Percentiles rank a stretch among this genome's conserved stretches.
phyloP scores from a whole-genome alignment of 208 protist species.

The Crithidia fasciculata region DNA sequence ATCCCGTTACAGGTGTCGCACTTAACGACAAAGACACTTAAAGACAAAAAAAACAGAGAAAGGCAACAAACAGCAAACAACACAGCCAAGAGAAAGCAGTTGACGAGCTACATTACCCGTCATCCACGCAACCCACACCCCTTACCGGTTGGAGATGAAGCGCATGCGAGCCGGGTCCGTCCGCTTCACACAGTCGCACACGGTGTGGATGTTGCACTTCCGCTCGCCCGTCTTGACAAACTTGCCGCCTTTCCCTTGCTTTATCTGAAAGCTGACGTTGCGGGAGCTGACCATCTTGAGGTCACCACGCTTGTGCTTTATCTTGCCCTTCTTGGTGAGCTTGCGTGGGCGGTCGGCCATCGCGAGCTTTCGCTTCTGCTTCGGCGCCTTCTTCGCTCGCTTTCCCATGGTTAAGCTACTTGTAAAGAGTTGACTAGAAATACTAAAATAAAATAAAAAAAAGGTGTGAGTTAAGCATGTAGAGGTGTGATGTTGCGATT shows the following conservation, averaged over 20 bases:
- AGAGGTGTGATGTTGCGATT: too few species aligned
- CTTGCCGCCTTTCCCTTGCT: slow-evolving; percentile 88
- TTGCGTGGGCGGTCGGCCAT: slow-evolving; percentile 80
- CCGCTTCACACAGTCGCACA: slow-evolving; percentile 88
- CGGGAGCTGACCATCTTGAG: slow-evolving; percentile 76
- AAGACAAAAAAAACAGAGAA: neutral
- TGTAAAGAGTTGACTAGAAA: neutral
- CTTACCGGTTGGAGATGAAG: slow-evolving; percentile 81
- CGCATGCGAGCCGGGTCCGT: slow-evolving; percentile 88
- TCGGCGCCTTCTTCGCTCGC: slow-evolving; percentile 75
- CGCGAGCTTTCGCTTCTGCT: slow-evolving; percentile 83
- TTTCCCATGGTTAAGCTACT: slow-evolving; percentile 74
- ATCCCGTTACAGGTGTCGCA: neutral
- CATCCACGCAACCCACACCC: too few species aligned
- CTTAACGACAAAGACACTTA: neutral
- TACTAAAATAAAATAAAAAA: neutral
- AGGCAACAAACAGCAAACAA: neutral
- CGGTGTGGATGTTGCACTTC: slow-evolving; percentile 90
- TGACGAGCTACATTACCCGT: too few species aligned
- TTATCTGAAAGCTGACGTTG: slow-evolving; percentile 83
- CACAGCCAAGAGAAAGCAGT: neutral
- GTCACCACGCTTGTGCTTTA: slow-evolving; percentile 86
- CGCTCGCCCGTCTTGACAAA: slow-evolving; percentile 83
- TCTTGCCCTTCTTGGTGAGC: slow-evolving; percentile 83
- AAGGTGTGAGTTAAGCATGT: too few species aligned